These are phyloP conservation scores for Hericium alpestre DNA, from an alignment of 768 basidiomycete genomes.

Conservation along the genomic window DNA sequence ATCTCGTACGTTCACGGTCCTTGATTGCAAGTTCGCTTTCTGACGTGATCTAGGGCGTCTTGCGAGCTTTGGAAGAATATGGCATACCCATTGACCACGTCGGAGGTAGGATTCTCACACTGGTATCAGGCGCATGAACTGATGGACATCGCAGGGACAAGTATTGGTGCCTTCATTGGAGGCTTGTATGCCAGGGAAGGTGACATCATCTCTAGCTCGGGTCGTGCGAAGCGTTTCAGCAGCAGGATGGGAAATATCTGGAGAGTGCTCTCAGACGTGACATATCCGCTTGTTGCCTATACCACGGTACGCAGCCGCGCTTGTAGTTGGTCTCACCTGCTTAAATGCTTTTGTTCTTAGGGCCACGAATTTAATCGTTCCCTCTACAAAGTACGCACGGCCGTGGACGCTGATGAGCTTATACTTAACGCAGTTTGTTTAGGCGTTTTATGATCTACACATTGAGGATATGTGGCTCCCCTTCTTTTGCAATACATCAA, in stretches of 20 bases:
- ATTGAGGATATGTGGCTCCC: conserved; percentile 99
- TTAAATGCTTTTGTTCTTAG: conserved; percentile 29
- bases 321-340: not conserved
- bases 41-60: conserved; percentile 54
- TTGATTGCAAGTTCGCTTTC: conserved; percentile 20
- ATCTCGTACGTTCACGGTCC: conserved; percentile 37
- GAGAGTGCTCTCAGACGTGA: conserved; percentile 88
- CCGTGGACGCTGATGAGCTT: not conserved
- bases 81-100: conserved; percentile 92
- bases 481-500: conserved; percentile 95
- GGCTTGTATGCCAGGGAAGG: conserved; percentile 93
- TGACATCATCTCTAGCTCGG: conserved; percentile 76
- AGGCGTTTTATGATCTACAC: conserved; percentile 90
- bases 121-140: not conserved
- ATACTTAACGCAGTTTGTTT: conserved; percentile 4
- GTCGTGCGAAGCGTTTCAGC: conserved; percentile 85
- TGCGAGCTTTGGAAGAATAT: conserved; percentile 84
- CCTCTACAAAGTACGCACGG: conserved; percentile 65
- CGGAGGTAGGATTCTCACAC: conserved; percentile 39
- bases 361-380: conserved; percentile 92
- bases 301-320: conserved; percentile 49
- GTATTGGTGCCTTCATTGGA: conserved; percentile 87
- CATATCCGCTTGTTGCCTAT: conserved; percentile 86
- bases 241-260: conserved; percentile 89
- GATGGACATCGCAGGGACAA: conserved; percentile 43